phyloP scores from a whole-genome alignment of 768 basidiomycete species.

The Phaeotremella skinneri region DNA sequence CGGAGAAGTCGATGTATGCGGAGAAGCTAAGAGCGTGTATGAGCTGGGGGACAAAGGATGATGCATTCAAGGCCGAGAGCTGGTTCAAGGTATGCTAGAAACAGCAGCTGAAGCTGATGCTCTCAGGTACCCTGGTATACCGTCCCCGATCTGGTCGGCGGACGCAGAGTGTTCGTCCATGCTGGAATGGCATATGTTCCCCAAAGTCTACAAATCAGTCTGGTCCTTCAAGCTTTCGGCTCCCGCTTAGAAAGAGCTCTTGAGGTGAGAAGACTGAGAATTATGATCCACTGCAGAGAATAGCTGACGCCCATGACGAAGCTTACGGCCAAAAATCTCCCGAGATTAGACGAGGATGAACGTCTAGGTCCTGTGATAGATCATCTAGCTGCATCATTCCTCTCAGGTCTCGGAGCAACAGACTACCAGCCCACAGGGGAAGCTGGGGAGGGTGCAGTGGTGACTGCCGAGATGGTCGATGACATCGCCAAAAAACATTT shows the following conservation, averaged over 20 bases:
- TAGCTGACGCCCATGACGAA: constrained; percentile 51
- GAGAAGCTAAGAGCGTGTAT: constrained; percentile 59
- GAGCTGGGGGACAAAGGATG: constrained; percentile 51
- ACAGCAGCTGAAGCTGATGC: background rate
- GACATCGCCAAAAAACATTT: constrained; percentile 81
- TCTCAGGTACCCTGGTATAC: constrained; percentile 89
- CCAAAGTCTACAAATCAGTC: constrained; percentile 69
- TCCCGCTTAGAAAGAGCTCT: constrained; percentile 68
- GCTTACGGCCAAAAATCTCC: constrained; percentile 80
- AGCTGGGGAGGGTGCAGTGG: constrained; percentile 59
- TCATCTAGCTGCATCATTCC: constrained; percentile 89
- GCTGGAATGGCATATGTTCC: constrained; percentile 89
- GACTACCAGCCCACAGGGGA: constrained; percentile 54
- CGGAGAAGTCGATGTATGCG: constrained; percentile 59
- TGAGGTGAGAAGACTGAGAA: constrained; percentile 62
- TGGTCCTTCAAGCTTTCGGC: constrained; percentile 84
- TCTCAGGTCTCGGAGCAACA: constrained; percentile 74
- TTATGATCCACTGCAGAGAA: background rate
- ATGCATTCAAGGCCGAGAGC: constrained; percentile 58
- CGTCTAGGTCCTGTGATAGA: constrained; percentile 83
- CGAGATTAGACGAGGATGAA: constrained; percentile 89
- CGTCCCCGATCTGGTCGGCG: constrained; percentile 86
- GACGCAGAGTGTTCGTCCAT: constrained; percentile 71
- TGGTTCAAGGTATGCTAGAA: constrained; percentile 76
- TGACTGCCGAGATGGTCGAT: constrained; percentile 93